phyloP scores from a whole-genome alignment of 2,329 filamentous ascomycete species.

The Microcyclospora tardicrescens region DNA sequence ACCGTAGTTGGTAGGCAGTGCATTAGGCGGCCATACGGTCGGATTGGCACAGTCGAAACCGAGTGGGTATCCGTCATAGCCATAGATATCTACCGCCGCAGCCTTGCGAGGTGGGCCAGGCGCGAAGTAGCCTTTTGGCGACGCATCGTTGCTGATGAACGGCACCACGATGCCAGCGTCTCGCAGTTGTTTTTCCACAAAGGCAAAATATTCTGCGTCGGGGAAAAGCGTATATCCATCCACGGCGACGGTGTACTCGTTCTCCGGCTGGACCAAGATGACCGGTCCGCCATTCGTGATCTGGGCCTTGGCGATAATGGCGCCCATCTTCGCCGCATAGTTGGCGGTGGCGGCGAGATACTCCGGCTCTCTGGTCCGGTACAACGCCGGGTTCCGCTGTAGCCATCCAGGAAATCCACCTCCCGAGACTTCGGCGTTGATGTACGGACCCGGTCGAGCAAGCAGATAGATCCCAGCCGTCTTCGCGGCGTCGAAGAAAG shows the following conservation, averaged over 20 bases:
- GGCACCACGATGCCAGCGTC: constrained; percentile 61
- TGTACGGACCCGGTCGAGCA: constrained; percentile 38
- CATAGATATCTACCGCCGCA: constrained; percentile 49
- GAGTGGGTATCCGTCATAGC: constrained; percentile 50
- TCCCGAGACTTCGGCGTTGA: constrained; percentile 64
- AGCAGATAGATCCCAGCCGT: constrained; percentile 66
- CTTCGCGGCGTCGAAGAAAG: constrained; percentile 63
- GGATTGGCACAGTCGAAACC: constrained; percentile 50
- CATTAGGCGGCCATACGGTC: constrained; percentile 44
- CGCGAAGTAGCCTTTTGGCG: constrained; percentile 46
- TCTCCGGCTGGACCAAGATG: constrained; percentile 69
- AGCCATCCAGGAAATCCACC: constrained; percentile 76
- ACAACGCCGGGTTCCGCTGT: constrained; percentile 49
- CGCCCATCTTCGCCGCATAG: constrained; percentile 49
- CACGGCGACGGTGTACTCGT: constrained; percentile 54
- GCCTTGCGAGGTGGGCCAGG: constrained; percentile 41
- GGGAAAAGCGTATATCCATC: constrained; percentile 44
- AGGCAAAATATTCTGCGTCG: constrained; percentile 55
- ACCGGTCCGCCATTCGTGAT: constrained; percentile 74
- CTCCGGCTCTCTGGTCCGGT: constrained; percentile 49
- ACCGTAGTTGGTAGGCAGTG: constrained; percentile 45
- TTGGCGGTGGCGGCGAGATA: constrained; percentile 56
- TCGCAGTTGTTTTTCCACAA: constrained; percentile 55
- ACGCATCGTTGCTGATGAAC: constrained; percentile 61
- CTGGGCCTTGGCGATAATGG: constrained; percentile 58